Base-by-base conservation (phyloP, 176 grass and related monocot species). In the Carex cristatella region DNA sequence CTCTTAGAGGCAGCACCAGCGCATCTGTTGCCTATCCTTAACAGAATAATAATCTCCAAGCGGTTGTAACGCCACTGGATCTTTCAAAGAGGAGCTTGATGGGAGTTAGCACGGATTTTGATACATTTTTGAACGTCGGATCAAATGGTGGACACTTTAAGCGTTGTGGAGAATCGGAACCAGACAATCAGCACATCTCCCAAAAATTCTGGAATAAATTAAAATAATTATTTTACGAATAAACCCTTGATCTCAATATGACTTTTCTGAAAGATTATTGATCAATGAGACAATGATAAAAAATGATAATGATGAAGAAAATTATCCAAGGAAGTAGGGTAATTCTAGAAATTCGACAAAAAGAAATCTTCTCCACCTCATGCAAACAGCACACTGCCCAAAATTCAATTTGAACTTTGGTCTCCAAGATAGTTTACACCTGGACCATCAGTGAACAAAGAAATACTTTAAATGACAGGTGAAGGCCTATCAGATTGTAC, bases 351-450 rank as follows among this genome's bases (percentile, higher is more conserved):
- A 70, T 15, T 30, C 3, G 63, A 30, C 30, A 40, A 56, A 80
- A 44, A 54, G 23, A 6, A 74, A 19, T 19, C 12, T 1, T 49
- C 11, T 13, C n/a, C 11, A 31, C 40, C 57, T 79, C 58, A 88
- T 81, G 38, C 38, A 40, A 40, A 40, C 38, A 46, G 81, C 87
- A 88, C 87, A 85, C 87, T 88, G 87, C 82, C 87, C 87, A 70
- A 89, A 71, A 85, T 53, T 65, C 83, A 10, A 80, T 44, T 54
- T 57, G 49, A 27, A 13, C 62, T 65, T 79, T 65, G 31, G 42
- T 81, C 19, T 3, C 15, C 1, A 28, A 2, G 5, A 37, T 55
- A 5, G 53, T 58, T 14, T 79, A 28, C 15, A 70, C 49, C 33
- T 16, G 57, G 70, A 32, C 15, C 69, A 61, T 79, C 37, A 48